Conservation (phyloP, 2,329 filamentous ascomycete species). For the Talaromyces sp. region DNA sequence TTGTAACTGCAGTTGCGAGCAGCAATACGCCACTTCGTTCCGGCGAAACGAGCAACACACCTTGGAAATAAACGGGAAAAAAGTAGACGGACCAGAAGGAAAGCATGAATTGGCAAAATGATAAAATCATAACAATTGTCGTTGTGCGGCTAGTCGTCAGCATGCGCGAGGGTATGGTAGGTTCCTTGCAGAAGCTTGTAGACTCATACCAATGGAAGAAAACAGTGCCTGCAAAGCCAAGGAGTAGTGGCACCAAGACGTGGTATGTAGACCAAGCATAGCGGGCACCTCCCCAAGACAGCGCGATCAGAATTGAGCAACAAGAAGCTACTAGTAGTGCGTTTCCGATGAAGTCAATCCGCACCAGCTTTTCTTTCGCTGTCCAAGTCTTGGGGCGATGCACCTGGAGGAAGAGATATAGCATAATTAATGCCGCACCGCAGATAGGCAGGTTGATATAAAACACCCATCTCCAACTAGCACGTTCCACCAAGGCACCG, state of each 20-base stretch:
- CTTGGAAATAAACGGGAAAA: constrained; percentile 48
- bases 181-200: constrained; percentile 22
- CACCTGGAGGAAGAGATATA: background rate
- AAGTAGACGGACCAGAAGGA: constrained; percentile 40
- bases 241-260: constrained; percentile 26
- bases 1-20: constrained; percentile 27
- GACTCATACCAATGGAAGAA: constrained; percentile 21
- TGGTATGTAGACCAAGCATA: constrained; percentile 31
- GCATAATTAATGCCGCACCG: background rate
- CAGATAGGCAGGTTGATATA: constrained; percentile 30
- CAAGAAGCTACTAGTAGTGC: constrained; percentile 27
- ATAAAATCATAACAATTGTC: constrained; percentile 28
- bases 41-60: constrained; percentile 34
- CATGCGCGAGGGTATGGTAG: constrained; percentile 39
- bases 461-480: constrained; percentile 32
- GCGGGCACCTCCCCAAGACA: constrained; percentile 29
- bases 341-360: constrained; percentile 31
- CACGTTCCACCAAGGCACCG: constrained; percentile 25
- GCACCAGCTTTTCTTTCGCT: constrained; percentile 12
- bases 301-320: constrained; percentile 28
- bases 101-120: constrained; percentile 39
- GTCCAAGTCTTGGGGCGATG: constrained; percentile 11
- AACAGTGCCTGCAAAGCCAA: constrained; percentile 26
- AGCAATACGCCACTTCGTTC: constrained; percentile 30
- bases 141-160: constrained; percentile 47